Base-by-base conservation (phyloP, 2,329 filamentous ascomycete genomes). In the Cadophora sp. region DNA sequence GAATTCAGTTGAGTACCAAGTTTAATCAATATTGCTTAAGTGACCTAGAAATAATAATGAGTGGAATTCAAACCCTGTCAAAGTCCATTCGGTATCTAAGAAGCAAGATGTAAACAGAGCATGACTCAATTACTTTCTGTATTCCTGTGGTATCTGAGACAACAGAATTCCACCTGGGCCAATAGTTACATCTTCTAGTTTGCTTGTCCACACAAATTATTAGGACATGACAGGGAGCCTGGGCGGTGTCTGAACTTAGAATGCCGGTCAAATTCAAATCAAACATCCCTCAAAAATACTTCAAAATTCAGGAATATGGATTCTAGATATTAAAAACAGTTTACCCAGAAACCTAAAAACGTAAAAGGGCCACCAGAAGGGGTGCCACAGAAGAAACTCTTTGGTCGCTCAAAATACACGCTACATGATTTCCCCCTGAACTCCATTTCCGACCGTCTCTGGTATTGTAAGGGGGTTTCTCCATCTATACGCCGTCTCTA, bases 401-500 rank as follows among this genome's bases (percentile, higher is more conserved):
- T 47, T 13, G 20, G 1, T 59, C 22, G 24, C 27, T 47, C 39
- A 60, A 48, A 45, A 24, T 39, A 60, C 8, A 14, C 41, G 24
- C 41, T 64, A 58, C 41, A 48, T 43, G 30, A 55, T n/a, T 20
- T n/a, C 41, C 62, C 62, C 39, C 30, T 53, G n/a, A 64, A 59
- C 55, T 39, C 62, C 62, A 59, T 27, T 43, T 39, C 45, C 20
- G 18, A 58, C 62, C 51, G 22, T 65, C 55, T 56, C 27, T 59
- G 55, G 55, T 51, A 53, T 48, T 59, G 36, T 41, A 27, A 53
- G 18, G 24, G 18, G 24, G 8, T 30, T n/a, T 65, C 43, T 30
- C 59, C 45, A 62, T 59, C 53, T 65, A 60, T 59, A 59, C 62
- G 43, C 43, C 45, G 16, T 65, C 62, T 65, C 62, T 47, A 20